Percentiles rank a stretch among this genome's conserved stretches.
Evolutionary conservation across 371 early-diverging fungal species (phyloP).

Genomic region (Rhizomucor pusillus): DNA sequence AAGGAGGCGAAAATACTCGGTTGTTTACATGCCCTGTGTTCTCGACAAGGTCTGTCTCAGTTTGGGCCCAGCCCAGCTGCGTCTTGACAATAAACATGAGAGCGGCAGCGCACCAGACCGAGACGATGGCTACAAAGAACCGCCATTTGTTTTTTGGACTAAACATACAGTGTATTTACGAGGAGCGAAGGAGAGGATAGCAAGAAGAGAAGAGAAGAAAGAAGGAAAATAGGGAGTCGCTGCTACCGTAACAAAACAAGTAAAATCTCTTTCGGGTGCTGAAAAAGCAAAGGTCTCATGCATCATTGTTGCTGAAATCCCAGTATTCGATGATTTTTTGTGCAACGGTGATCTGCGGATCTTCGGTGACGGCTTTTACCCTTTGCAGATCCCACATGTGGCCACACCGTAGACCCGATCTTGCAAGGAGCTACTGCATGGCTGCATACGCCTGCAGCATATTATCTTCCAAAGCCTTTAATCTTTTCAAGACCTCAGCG

Average conservation of each 20-base stretch:
- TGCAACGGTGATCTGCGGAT: no score
- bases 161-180: no score
- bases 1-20: neutral
- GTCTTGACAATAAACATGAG: neutral
- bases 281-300: no score
- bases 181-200: no score
- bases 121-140: neutral
- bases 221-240: no score
- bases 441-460: constrained; percentile 19
- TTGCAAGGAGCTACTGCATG: neutral
- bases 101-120: neutral
- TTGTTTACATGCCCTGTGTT: neutral
- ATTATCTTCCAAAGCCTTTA: constrained; percentile 24
- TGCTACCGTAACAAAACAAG: no score
- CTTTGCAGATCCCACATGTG: no score
- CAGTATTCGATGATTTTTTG: no score
- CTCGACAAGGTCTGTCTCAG: neutral
- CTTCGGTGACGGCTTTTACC: no score
- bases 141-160: neutral
- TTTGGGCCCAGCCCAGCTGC: neutral
- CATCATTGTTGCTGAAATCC: no score
- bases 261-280: no score
- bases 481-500: constrained; percentile 17
- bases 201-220: no score
- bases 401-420: neutral